A percentile compares a stretch with the other conserved stretches of the same genome.
phyloP scores from a whole-genome alignment of 2,329 filamentous ascomycete genomes.

The Cladophialophora yegresii region DNA sequence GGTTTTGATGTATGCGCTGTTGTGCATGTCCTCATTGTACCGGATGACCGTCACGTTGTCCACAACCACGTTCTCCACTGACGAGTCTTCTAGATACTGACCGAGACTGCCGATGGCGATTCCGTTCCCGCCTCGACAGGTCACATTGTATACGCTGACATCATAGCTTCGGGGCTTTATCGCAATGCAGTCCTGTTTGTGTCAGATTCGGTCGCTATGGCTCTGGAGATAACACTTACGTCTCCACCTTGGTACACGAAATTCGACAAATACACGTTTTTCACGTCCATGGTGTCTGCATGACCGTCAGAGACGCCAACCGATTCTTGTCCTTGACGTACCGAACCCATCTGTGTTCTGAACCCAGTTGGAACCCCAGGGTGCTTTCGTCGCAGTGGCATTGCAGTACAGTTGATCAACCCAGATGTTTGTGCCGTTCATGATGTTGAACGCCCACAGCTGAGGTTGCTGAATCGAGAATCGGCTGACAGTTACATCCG shows the following conservation, averaged over 20 bases:
- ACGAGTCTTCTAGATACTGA: slow-evolving; percentile 58
- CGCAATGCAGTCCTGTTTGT: slow-evolving; percentile 56
- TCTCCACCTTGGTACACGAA: slow-evolving; percentile 61
- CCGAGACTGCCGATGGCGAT: slow-evolving; percentile 57
- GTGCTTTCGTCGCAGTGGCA: slow-evolving; percentile 54
- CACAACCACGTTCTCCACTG: slow-evolving; percentile 53
- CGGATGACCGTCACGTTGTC: slow-evolving; percentile 51
- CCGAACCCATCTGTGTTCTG: slow-evolving; percentile 32
- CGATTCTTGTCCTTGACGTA: not conserved
- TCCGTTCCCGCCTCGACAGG: slow-evolving; percentile 58
- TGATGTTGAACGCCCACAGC: slow-evolving; percentile 59
- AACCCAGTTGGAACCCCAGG: slow-evolving; percentile 56
- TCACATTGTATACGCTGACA: slow-evolving; percentile 55
- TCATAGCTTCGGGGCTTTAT: slow-evolving; percentile 66
- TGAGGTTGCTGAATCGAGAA: slow-evolving; percentile 56
- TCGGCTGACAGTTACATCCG: slow-evolving; percentile 56
- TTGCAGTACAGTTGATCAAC: slow-evolving; percentile 57
- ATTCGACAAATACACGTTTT: slow-evolving; percentile 54
- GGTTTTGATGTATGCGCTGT: slow-evolving; percentile 59
- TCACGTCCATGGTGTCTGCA: slow-evolving; percentile 55
- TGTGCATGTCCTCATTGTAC: slow-evolving; percentile 53
- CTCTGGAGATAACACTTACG: slow-evolving; percentile 5
- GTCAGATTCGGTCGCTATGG: not conserved
- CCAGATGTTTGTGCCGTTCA: slow-evolving; percentile 58
- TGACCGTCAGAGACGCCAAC: not conserved